Evolutionary conservation across 2,329 filamentous ascomycete species (phyloP), one percentile per base, ranked within the genome.

Genomic region (Colletotrichum higginsianum): DNA sequence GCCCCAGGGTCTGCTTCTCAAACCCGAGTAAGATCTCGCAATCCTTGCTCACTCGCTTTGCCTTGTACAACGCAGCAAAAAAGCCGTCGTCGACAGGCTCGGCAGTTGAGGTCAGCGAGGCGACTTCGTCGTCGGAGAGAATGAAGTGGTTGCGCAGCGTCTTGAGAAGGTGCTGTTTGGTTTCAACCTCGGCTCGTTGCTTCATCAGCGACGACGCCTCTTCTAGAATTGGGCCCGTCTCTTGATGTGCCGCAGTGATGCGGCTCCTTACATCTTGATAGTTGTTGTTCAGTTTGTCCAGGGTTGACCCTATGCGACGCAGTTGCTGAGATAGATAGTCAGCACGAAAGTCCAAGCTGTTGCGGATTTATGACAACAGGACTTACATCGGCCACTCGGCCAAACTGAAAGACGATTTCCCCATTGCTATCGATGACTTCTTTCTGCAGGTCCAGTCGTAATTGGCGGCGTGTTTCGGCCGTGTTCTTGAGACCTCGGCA

Each of bases 351-450:
- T 12, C 8, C 5, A 23, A 21, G 23, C 13, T 15, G 12, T 44
- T 18, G 23, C n/a, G 7, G 13, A 7, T 23, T 5, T 7, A 57
- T 23, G 66, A 38, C 46, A 49, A n/a, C 26, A 56, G n/a, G 16
- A 79, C 87, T 79, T 82, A 96, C 94, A 87, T 97, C 94, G 40
- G 95, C 94, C 74, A 99, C 94, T 66, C 91, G 88, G 46, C 95
- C 94, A 82, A 98, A 98, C 79, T 98, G 94, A 65, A 90, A 87
- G 70, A 98, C 90, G 74, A 98, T 93, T 74, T 94, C 90, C 61
- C 93, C 95, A 89, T 98, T 98, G 82, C 93, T 95, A 75, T 96
- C 90, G 67, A 98, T 95, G 47, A 98, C 93, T 79, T 98, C 95
- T 80, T 93, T 96, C 79, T 98, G 95, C 1, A 97, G 87, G 79